A percentile compares a stretch with the other conserved stretches of the same genome.
phyloP scores from a whole-genome alignment of 176 grass and related monocot species.

The Zoysia pacifica region DNA sequence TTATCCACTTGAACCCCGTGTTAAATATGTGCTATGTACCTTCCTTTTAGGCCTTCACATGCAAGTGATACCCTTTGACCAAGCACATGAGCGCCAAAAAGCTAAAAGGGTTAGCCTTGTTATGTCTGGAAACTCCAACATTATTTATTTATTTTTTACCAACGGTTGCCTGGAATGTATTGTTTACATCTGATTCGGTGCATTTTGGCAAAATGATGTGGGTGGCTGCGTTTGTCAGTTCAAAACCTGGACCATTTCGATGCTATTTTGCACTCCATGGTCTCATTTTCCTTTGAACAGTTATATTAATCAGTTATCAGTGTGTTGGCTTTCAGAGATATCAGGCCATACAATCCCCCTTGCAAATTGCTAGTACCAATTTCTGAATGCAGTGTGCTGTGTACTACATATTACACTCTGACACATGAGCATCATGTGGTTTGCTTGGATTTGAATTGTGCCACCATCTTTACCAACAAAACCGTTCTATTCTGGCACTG shows the following conservation, averaged over 20 bases:
- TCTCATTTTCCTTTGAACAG: not conserved
- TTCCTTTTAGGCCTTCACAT: slow-evolving; percentile 34
- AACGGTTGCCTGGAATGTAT: slow-evolving; percentile 3
- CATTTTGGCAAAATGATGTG: not conserved
- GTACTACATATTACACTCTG: slow-evolving; percentile 4
- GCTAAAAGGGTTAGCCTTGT: slow-evolving; percentile 14
- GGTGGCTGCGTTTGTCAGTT: not conserved
- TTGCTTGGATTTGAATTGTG: slow-evolving; percentile 37
- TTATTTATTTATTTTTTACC: not conserved
- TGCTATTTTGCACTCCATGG: not conserved
- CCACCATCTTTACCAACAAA: slow-evolving; percentile 42
- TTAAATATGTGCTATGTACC: slow-evolving; percentile 19
- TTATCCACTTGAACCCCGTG: slow-evolving; percentile 34
- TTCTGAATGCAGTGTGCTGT: not conserved
- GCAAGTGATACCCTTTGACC: slow-evolving; percentile 29
- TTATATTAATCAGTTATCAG: not conserved
- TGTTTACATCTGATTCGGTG: not conserved
- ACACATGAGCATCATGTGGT: slow-evolving; percentile 34
- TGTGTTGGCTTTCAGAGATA: not conserved
- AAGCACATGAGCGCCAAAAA: slow-evolving; percentile 17
- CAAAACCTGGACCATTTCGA: not conserved
- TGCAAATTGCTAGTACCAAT: not conserved
- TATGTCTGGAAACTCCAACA: not conserved
- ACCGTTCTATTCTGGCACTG: slow-evolving; percentile 26
- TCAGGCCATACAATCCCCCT: not conserved